Conservation (phyloP, 2,329 filamentous ascomycete species). For the Hypoxylon sp. region DNA sequence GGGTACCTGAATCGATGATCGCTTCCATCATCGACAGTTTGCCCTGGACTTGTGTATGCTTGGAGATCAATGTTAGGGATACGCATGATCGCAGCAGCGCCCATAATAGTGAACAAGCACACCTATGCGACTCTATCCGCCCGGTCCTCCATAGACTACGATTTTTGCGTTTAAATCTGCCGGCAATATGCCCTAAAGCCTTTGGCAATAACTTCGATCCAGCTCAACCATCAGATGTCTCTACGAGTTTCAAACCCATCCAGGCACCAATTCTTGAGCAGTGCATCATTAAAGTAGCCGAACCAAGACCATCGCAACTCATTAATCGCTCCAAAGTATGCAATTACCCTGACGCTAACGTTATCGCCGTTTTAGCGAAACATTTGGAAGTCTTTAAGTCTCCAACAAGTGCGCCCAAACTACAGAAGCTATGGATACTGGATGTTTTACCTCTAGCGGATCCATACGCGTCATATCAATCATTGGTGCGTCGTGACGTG, state of each 20-base stretch:
- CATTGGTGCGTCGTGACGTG: constrained; percentile 30
- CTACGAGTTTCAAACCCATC: constrained; percentile 6
- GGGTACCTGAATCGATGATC: constrained; percentile 3
- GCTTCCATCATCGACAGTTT: constrained; percentile 13
- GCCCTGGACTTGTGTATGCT: constrained; percentile 8
- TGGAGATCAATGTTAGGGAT: constrained; percentile 15
- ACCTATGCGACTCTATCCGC: constrained; percentile 32
- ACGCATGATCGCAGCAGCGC: background rate
- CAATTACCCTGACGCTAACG: background rate
- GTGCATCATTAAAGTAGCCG: constrained; percentile 21
- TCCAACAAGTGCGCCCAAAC: constrained; percentile 9
- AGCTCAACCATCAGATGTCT: background rate
- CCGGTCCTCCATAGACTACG: constrained; percentile 23
- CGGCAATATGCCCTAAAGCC: constrained; percentile 18
- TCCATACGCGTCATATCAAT: background rate
- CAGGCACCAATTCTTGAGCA: constrained; percentile 17
- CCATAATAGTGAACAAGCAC: background rate
- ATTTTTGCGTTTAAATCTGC: constrained; percentile 20
- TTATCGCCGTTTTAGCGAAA: constrained; percentile 1
- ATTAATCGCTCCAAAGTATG: background rate
- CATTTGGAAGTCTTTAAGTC: constrained; percentile 11
- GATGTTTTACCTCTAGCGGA: constrained; percentile 6
- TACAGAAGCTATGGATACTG: constrained; percentile 31
- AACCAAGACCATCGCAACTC: background rate
- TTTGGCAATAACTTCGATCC: constrained; percentile 24